Percentiles rank a stretch among this genome's conserved stretches.
phyloP scores from a whole-genome alignment of 139 green algal genomes.

The Edaphochlamys debaryana region DNA sequence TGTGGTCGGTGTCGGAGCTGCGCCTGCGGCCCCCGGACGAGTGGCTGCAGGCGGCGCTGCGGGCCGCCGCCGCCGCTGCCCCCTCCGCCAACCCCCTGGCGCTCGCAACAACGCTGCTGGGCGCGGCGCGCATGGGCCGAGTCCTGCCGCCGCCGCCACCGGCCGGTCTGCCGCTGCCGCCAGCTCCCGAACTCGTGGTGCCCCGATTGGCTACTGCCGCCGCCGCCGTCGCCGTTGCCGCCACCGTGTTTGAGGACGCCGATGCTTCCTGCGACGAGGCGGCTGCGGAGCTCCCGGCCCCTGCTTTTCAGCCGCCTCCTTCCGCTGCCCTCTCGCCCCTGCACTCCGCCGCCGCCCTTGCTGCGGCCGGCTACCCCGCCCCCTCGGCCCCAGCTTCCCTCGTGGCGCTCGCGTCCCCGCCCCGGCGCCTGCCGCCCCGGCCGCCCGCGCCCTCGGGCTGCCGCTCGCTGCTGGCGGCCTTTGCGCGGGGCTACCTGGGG shows the following conservation, averaged over 20 bases:
- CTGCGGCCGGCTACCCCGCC: no score
- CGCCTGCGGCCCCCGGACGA: not conserved
- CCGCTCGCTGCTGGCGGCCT: slow-evolving; percentile 24
- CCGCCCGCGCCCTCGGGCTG: not conserved
- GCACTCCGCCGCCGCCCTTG: no score
- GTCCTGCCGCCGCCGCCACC: not conserved
- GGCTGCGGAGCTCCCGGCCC: not conserved
- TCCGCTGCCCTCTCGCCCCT: no score
- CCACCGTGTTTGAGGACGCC: no score
- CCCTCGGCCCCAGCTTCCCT: not conserved
- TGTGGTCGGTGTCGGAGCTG: slow-evolving; percentile 28
- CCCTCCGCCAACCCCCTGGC: slow-evolving; percentile 15
- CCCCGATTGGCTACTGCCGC: no score
- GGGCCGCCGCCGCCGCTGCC: not conserved
- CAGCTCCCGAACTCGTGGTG: no score
- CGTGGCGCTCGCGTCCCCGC: not conserved
- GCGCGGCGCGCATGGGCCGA: not conserved
- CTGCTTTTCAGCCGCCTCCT: no score
- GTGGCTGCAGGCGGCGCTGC: slow-evolving; percentile 24
- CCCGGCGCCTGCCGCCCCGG: not conserved
- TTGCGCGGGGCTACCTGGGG: slow-evolving; percentile 6
- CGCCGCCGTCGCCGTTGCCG: not conserved
- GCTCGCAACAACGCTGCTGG: slow-evolving; percentile 23
- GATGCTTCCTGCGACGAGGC: no score
- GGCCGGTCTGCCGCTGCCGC: no score